Evolutionary conservation across 352 stramenopile species (phyloP).

Genomic region (Phytophthora hibernalis): DNA sequence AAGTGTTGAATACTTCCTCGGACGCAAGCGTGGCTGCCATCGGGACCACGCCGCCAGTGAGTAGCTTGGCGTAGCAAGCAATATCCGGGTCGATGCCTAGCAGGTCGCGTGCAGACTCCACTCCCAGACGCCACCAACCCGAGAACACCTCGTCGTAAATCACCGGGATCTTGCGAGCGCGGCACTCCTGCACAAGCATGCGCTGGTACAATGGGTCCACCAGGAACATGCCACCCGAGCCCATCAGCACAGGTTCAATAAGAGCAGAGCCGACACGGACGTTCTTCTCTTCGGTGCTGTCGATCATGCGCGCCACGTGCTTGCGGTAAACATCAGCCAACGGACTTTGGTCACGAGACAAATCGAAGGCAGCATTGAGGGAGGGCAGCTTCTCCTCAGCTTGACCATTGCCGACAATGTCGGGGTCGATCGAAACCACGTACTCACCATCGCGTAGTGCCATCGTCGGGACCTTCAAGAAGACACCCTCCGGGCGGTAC

Average conservation of each 20-base stretch:
- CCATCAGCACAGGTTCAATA: slow-evolving; percentile 93
- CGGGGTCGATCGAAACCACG: slow-evolving; percentile 58
- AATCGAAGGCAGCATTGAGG: slow-evolving; percentile 68
- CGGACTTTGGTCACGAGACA: slow-evolving; percentile 40
- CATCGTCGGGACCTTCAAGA: slow-evolving; percentile 84
- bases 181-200: slow-evolving; percentile 83
- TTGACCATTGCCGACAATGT: slow-evolving; percentile 42
- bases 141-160: slow-evolving; percentile 95
- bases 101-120: slow-evolving; percentile 84
- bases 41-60: slow-evolving; percentile 91
- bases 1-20: slow-evolving; percentile 91
- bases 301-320: slow-evolving; percentile 70
- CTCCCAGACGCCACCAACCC: slow-evolving; percentile 91
- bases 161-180: slow-evolving; percentile 81
- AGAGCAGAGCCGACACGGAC: slow-evolving; percentile 77
- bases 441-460: slow-evolving; percentile 66
- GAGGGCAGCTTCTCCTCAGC: slow-evolving; percentile 47
- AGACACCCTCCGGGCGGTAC: slow-evolving; percentile 87
- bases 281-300: slow-evolving; percentile 39
- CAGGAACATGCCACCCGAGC: slow-evolving; percentile 89
- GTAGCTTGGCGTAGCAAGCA: slow-evolving; percentile 91
- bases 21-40: slow-evolving; percentile 88
- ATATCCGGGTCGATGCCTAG: slow-evolving; percentile 91
- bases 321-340: slow-evolving; percentile 64
- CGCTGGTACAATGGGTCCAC: slow-evolving; percentile 94